phyloP scores from a whole-genome alignment of 352 stramenopile genomes.

The Phytophthora hybrid region DNA sequence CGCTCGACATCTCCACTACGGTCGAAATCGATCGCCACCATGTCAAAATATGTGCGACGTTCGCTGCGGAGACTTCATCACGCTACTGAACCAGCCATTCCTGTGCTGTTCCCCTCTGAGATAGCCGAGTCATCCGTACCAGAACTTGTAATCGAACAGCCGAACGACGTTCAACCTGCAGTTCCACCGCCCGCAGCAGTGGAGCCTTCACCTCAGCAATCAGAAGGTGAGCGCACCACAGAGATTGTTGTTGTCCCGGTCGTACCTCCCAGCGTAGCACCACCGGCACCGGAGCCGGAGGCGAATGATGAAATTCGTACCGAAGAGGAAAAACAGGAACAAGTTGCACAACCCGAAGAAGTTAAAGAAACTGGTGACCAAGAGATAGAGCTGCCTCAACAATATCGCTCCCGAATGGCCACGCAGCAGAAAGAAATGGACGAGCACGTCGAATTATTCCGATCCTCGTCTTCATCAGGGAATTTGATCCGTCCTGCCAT shows the following conservation, averaged over 20 bases:
- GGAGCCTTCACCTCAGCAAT: constrained; percentile 20
- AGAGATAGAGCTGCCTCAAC: constrained; percentile 22
- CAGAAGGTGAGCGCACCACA: constrained; percentile 37
- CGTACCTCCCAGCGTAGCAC: background rate
- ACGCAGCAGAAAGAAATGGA: constrained; percentile 40
- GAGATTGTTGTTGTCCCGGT: constrained; percentile 7
- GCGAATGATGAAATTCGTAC: background rate
- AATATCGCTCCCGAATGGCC: constrained; percentile 38
- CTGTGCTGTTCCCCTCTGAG: background rate
- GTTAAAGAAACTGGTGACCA: constrained; percentile 1
- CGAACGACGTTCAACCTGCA: background rate
- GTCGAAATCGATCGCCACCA: constrained; percentile 4
- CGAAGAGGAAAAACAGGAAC: constrained; percentile 12
- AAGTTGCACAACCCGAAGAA: background rate
- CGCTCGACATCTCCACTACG: background rate
- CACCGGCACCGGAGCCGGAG: background rate
- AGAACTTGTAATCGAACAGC: constrained; percentile 12
- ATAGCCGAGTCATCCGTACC: constrained; percentile 8
- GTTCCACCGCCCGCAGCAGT: background rate
- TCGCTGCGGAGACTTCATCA: constrained; percentile 19
- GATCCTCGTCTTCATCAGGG: constrained; percentile 23
- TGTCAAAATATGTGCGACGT: constrained; percentile 26
- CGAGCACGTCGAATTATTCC: constrained; percentile 41
- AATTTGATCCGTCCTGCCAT: constrained; percentile 11
- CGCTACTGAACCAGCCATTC: background rate